These are phyloP conservation scores for Penicillium frequentans DNA, from an alignment of 2,329 filamentous ascomycete species.

Conservation along the genomic window DNA sequence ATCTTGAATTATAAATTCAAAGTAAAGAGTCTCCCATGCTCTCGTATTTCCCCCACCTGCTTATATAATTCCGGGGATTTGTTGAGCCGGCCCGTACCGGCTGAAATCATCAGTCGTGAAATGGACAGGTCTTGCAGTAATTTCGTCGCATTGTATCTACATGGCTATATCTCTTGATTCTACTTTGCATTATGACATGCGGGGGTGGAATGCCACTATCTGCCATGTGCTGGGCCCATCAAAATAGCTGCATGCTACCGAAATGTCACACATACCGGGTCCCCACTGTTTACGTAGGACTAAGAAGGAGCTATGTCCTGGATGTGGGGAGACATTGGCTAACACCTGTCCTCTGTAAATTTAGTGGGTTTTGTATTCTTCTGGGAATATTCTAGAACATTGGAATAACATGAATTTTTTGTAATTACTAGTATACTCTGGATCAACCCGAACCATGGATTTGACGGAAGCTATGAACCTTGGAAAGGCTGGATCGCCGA, in stretches of 20 bases:
- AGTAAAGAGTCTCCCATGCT: background rate
- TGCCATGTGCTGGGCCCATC: background rate
- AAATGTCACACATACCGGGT: background rate
- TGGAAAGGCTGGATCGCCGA: background rate
- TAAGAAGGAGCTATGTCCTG: background rate
- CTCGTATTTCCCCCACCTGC: constrained; percentile 2
- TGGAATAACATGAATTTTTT: background rate
- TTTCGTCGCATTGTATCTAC: too few species aligned
- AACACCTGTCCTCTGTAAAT: background rate
- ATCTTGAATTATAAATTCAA: background rate
- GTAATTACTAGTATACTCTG: background rate
- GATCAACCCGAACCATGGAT: background rate
- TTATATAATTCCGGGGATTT: constrained; percentile 9
- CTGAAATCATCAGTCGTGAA: background rate
- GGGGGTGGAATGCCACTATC: background rate
- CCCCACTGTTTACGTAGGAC: background rate
- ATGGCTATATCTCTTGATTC: too few species aligned
- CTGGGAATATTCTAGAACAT: background rate
- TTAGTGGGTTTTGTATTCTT: background rate
- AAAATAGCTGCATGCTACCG: background rate
- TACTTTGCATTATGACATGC: background rate
- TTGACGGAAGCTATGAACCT: background rate
- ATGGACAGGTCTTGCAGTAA: too few species aligned
- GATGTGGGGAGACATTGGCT: background rate
- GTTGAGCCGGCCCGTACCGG: constrained; percentile 4